Percentiles rank a stretch among this genome's conserved stretches.
Evolutionary conservation across 1,284 basidiomycete species (phyloP).

Genomic region (Inonotus hispidus): DNA sequence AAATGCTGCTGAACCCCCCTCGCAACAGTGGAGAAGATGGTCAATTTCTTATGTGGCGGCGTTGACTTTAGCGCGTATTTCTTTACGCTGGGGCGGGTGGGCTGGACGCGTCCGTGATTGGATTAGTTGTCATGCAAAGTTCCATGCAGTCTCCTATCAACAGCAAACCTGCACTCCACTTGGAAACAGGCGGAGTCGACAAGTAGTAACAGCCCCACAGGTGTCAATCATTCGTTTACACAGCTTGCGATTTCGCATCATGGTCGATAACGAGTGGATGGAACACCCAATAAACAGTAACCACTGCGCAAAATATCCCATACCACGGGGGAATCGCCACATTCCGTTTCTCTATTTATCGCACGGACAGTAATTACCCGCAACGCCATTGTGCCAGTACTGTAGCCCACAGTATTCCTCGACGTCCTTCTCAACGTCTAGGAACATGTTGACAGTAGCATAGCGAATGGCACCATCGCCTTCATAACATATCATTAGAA

Average conservation of each 20-base stretch:
- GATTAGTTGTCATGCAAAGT: not conserved
- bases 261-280: no score
- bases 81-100: not conserved
- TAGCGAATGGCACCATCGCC: conserved; percentile 1
- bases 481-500: not conserved
- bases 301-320: not conserved
- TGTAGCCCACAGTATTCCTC: conserved; percentile 7
- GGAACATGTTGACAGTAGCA: conserved; percentile 1
- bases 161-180: not conserved
- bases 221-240: no score
- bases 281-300: not conserved
- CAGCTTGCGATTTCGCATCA: no score
- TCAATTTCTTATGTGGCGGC: not conserved
- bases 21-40: not conserved
- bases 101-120: not conserved
- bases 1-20: not conserved
- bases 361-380: not conserved
- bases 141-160: not conserved
- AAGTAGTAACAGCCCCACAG: no score
- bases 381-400: conserved; percentile 4
- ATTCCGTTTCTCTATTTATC: not conserved
- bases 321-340: not conserved
- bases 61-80: not conserved
- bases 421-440: conserved; percentile 3
- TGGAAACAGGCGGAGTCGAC: no score